phyloP scores from a whole-genome alignment of 345 rosid genomes.

The Punica granatum region DNA sequence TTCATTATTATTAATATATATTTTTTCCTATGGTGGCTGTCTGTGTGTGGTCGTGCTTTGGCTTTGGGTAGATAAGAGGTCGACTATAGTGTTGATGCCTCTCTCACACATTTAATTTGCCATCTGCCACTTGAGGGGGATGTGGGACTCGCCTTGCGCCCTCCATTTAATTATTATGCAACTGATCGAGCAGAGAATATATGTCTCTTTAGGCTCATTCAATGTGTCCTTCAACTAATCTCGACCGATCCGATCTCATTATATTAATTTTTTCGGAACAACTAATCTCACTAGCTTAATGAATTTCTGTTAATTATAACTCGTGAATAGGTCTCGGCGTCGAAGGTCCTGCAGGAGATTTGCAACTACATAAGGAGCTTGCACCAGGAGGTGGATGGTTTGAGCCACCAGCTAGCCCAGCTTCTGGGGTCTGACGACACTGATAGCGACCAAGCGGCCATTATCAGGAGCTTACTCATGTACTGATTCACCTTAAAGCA shows the following conservation, averaged over 20 bases:
- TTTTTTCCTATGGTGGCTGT: background rate
- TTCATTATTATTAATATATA: background rate
- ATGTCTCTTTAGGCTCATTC: slow-evolving; percentile 2
- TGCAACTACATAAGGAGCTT: slow-evolving; percentile 73
- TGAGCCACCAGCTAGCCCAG: slow-evolving; percentile 67
- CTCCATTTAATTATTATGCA: background rate
- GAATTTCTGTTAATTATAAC: background rate
- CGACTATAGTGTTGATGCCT: background rate
- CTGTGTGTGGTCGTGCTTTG: slow-evolving; percentile 2
- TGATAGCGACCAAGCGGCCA: slow-evolving; percentile 67
- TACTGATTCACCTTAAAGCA: slow-evolving; percentile 6
- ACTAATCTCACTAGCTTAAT: background rate
- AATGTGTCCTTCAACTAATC: background rate
- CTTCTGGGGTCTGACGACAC: slow-evolving; percentile 66
- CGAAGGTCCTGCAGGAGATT: slow-evolving; percentile 77
- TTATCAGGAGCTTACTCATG: slow-evolving; percentile 77
- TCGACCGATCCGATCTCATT: no score
- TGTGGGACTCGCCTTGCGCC: background rate
- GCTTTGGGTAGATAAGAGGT: slow-evolving; percentile 2
- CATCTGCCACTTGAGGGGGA: background rate
- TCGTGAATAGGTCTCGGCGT: slow-evolving; percentile 52
- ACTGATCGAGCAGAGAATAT: background rate
- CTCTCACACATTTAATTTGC: background rate
- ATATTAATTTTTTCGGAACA: no score
- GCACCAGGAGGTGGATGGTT: slow-evolving; percentile 66